Conservation (phyloP, 2,329 filamentous ascomycete species). For the Talaromyces sp. region DNA sequence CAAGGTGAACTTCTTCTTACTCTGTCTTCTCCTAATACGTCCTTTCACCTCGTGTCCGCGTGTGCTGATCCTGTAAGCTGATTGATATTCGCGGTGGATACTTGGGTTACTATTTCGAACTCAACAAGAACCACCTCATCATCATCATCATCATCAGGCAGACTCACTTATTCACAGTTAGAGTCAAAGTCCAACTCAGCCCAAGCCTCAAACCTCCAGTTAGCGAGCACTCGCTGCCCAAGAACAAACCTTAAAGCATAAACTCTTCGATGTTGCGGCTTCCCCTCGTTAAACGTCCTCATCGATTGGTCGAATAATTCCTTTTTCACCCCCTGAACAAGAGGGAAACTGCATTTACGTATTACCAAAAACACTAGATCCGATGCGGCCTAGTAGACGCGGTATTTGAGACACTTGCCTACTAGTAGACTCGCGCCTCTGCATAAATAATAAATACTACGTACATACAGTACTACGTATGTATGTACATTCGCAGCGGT, state of each 20-base stretch:
- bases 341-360: neutral
- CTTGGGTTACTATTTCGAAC: neutral
- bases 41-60: neutral
- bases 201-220: neutral
- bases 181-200: neutral
- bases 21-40: neutral
- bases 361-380: neutral
- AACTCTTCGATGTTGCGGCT: neutral
- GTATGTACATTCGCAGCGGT: neutral
- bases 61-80: constrained; percentile 1
- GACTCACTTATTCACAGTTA: neutral
- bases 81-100: neutral
- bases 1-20: neutral
- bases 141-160: neutral
- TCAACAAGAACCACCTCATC: neutral
- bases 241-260: constrained; percentile 1
- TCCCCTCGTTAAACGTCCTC: neutral
- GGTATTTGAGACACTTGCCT: neutral
- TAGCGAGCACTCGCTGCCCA: neutral
- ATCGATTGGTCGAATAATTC: neutral
- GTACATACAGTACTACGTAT: no score
- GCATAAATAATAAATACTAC: no score
- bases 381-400: neutral
- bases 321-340: neutral
- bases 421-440: neutral